Base-by-base conservation (phyloP, 2,329 filamentous ascomycete genomes). In the Alternaria hordeiaustralica region DNA sequence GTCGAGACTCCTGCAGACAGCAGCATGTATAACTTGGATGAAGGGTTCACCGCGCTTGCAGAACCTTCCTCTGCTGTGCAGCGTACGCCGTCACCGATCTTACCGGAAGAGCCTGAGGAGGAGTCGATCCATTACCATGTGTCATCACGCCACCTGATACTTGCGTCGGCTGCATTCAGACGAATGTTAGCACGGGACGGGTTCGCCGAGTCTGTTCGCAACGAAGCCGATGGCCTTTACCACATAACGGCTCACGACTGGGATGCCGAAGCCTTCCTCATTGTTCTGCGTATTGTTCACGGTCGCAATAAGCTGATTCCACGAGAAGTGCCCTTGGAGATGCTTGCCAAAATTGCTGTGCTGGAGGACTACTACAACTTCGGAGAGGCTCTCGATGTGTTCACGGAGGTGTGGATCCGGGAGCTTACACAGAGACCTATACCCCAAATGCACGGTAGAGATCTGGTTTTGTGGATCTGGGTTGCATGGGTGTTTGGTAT, bases 111-210 rank as follows among this genome's bases (percentile, higher is more conserved):
- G 50, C 50, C 23, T 47, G 43, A 55, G 3, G 20, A 21, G n/a
- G n/a, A 41, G 18, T 45, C 20, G 0, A 23, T 61, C 3, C 53
- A 45, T 15, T 61, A 57, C 20, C 23, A 61, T 21, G 59, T 61
- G 8, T 61, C 59, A 1, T 61, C 59, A 4, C 53, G 59, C 5
- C 59, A 61, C 33, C 6, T 61, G 11, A 61, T 61, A 7, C 51
- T 61, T 4, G 53, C 45, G 0, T 61, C 59, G 20, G 5, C 53
- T 1, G 2, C 43, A 4, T 51, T 61, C 36, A 49, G 21, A n/a
- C 36, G 23, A 6, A 23, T 30, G 13, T 11, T 61, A 1, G 11
- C 15, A 9, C 43, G 4, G 3, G 15, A 30, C 4, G 53, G 59
- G 1, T 61, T 50, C 15, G 10, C 21, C 7, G 53, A 61, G 10